These are phyloP conservation scores for Epichloe baconii DNA, from an alignment of 2,329 filamentous ascomycete genomes.

Conservation along the genomic window DNA sequence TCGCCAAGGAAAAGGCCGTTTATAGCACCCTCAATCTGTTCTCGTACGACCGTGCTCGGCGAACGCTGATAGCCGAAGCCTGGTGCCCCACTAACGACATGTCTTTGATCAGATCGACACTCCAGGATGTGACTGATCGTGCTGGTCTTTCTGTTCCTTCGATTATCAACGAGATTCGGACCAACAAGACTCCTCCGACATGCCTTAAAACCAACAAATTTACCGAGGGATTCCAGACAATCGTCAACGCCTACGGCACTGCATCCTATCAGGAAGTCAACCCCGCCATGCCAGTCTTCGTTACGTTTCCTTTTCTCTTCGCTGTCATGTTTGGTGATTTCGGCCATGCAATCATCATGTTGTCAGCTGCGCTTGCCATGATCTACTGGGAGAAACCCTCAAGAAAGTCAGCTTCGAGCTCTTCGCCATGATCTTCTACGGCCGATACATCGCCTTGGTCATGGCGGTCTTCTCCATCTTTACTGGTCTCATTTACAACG, in stretches of 20 bases:
- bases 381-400: constrained; percentile 92
- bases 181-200: constrained; percentile 93
- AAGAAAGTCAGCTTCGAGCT: constrained; percentile 90
- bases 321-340: constrained; percentile 99
- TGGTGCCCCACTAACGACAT: constrained; percentile 94
- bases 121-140: constrained; percentile 93
- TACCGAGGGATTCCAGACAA: constrained; percentile 95
- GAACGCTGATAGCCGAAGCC: constrained; percentile 92
- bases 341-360: constrained; percentile 85
- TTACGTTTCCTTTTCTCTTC: constrained; percentile 98
- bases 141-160: constrained; percentile 94
- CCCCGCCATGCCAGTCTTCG: constrained; percentile 83
- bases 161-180: constrained; percentile 95
- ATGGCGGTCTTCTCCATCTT: constrained; percentile 97
- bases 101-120: constrained; percentile 75
- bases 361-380: constrained; percentile 72
- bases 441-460: constrained; percentile 94
- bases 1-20: constrained; percentile 96
- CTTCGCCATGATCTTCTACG: constrained; percentile 97
- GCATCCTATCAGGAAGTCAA: constrained; percentile 97
- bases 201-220: constrained; percentile 98
- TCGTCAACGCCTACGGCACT: constrained; percentile 96
- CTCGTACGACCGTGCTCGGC: constrained; percentile 89
- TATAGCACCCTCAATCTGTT: constrained; percentile 93
- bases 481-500: constrained; percentile 95